These are phyloP conservation scores for Paratinospora sagittata DNA, from an alignment of 164 flowering plant species.

Conservation along the genomic window DNA sequence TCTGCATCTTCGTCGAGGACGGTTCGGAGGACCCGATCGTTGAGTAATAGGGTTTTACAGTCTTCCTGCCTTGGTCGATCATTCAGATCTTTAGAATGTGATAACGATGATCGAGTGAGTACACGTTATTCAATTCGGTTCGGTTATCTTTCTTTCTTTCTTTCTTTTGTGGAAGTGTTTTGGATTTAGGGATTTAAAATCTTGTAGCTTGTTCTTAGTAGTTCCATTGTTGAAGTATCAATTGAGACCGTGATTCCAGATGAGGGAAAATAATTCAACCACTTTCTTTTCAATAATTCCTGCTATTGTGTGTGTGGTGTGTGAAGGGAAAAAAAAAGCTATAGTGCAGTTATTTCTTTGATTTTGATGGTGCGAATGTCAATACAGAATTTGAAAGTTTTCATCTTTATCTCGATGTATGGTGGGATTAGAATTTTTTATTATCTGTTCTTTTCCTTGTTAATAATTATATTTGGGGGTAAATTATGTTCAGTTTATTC, in stretches of 20 bases:
- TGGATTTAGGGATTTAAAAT: background rate
- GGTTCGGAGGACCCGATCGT: conserved; percentile 17
- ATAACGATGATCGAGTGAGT: conserved; percentile 29
- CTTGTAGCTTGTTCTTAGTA: background rate
- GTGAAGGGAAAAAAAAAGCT: background rate
- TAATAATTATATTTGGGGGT: background rate
- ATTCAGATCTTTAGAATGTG: conserved; percentile 32
- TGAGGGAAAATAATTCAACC: background rate
- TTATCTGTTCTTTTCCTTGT: background rate
- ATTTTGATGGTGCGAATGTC: background rate
- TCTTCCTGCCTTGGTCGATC: conserved; percentile 49
- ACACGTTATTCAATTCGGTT: background rate
- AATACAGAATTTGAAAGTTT: background rate
- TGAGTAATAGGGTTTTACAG: conserved; percentile 34
- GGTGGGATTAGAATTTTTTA: background rate
- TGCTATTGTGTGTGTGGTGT: no score
- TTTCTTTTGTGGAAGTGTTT: background rate
- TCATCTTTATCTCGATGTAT: background rate
- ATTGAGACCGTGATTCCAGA: background rate
- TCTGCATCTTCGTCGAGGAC: conserved; percentile 13
- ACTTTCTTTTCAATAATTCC: no score
- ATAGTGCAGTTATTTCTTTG: background rate
- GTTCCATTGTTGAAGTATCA: background rate
- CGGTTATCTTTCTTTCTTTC: background rate
- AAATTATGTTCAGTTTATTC: background rate